Evolutionary conservation across 441 rosid genomes (phyloP), one percentile per base, ranked within the genome.

Genomic region (Aquilaria agallochum): DNA sequence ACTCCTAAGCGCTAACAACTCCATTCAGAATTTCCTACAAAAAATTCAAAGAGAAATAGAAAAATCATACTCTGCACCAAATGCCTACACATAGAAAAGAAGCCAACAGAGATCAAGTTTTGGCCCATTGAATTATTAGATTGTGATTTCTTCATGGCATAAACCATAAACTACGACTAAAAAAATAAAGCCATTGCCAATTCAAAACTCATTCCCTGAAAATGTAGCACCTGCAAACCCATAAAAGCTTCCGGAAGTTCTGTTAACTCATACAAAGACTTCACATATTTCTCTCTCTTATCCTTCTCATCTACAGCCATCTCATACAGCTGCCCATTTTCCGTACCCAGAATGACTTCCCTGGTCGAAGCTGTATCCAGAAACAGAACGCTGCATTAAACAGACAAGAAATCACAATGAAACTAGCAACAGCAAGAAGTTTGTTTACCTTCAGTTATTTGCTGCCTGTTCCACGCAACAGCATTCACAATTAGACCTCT

Each of bases 231-330:
- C 97, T 95, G 99, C 83, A 95, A 82, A 45, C 83, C 98, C 86
- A 86, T 92, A 65, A 95, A 80, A 72, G 99, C 96, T 73, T 92
- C 92, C 0, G 99, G 97, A 72, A 95, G 97, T 75, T 95, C 99
- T 42, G 72, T 69, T 50, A 95, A 74, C 63, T 92, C 89, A 76
- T 82, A 95, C 52, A 92, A 76, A 71, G 88, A 83, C 72, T 90
- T 95, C 53, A 90, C 71, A 72, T 92, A 87, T 69, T 95, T 95
- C 83, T 95, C 99, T 72, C 79, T 88, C 76, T 92, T 92, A 73
- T 95, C 99, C 78, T 88, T 95, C 83, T 95, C 98, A 71, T 95
- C 99, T 56, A 95, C 98, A 47, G 95, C 79, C 71, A 95, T 82
- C 77, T 92, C 99, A 77, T 79, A 76, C 49, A 95, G 87, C 72